Percentiles rank a stretch among this genome's conserved stretches.
Conservation (phyloP, 2,329 filamentous ascomycete genomes). For the Alternaria postmessia region DNA sequence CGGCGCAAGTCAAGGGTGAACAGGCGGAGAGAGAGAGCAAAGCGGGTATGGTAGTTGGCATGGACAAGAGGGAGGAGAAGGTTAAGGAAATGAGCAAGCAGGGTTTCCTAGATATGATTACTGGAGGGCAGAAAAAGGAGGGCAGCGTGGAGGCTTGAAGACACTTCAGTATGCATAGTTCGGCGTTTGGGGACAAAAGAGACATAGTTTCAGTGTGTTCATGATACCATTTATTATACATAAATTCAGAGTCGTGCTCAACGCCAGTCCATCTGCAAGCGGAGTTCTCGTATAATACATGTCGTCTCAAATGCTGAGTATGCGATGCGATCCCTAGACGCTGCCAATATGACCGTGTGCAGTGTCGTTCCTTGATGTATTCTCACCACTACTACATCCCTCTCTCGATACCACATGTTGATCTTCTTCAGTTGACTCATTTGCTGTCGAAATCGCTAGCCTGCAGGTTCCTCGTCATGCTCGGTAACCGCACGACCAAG, state of each 20-base stretch:
- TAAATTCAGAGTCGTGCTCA: conserved; percentile 9
- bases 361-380: too few relatives aligned
- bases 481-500: conserved; percentile 81
- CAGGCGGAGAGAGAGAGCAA: conserved; percentile 75
- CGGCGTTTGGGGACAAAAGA: conserved; percentile 6
- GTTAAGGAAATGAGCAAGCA: conserved; percentile 97
- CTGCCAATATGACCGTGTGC: neutral
- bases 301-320: conserved; percentile 7
- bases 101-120: conserved; percentile 91
- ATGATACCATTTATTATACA: conserved; percentile 26
- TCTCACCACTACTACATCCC: neutral
- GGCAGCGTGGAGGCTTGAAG: conserved; percentile 21
- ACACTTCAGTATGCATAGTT: neutral
- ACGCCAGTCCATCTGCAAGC: conserved; percentile 22
- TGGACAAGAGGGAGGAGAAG: conserved; percentile 82
- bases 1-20: conserved; percentile 87
- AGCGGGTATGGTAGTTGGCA: conserved; percentile 78
- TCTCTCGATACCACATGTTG: neutral
- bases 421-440: neutral
- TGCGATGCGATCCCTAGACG: neutral
- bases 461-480: conserved; percentile 95
- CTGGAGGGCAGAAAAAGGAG: conserved; percentile 59
- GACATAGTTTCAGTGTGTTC: conserved; percentile 8
- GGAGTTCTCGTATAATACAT: conserved; percentile 26
- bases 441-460: conserved; percentile 78